phyloP scores from a whole-genome alignment of 1,284 basidiomycete species.

The Ganoderma resinaceum region DNA sequence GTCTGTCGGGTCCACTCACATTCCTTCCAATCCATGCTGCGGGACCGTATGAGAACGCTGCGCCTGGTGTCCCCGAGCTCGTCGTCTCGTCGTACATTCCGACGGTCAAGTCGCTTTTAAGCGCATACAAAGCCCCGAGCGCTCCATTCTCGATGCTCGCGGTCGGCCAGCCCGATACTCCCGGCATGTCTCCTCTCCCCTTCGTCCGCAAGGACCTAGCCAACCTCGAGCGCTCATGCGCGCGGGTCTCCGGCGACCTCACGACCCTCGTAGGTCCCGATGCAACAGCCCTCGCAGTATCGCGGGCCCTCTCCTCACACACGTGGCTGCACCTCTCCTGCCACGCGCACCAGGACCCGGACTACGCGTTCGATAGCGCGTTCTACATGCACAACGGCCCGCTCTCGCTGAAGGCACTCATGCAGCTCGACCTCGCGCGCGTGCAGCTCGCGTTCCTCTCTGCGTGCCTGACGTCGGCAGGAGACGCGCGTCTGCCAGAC shows the following conservation, averaged over 20 bases:
- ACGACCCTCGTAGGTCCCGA: neutral
- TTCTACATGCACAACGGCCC: neutral
- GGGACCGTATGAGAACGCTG: neutral
- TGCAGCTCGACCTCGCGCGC: neutral
- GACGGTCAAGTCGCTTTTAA: neutral
- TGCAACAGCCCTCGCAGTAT: neutral
- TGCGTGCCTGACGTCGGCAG: neutral
- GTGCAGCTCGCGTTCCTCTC: neutral
- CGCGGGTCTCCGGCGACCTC: neutral
- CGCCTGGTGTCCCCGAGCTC: neutral
- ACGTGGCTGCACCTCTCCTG: neutral
- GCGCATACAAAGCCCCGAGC: neutral
- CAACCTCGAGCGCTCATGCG: neutral
- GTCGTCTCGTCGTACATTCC: neutral
- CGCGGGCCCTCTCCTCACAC: neutral
- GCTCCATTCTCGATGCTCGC: neutral
- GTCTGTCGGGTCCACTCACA: neutral
- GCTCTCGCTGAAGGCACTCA: neutral
- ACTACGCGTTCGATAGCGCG: neutral
- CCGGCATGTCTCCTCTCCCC: neutral
- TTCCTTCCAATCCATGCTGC: neutral
- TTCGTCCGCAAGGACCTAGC: neutral
- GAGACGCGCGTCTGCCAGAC: neutral
- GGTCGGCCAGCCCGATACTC: neutral
- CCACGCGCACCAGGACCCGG: neutral